These are phyloP conservation scores for Didymellaceae sp. DNA, from an alignment of 2,329 filamentous ascomycete genomes.

Conservation along the genomic window DNA sequence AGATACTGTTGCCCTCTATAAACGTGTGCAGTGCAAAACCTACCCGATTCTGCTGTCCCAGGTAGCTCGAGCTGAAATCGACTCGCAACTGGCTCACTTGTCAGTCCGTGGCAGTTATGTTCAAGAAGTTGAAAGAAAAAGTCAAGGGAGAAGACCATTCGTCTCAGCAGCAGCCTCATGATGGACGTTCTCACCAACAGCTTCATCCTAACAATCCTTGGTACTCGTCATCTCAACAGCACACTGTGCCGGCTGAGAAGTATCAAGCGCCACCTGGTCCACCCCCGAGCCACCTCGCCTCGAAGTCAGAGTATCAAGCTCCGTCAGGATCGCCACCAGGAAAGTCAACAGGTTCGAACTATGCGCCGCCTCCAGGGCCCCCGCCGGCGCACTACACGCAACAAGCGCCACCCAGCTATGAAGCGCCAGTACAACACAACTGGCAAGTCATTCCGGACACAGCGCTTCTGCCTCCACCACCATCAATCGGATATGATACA, in stretches of 20 bases:
- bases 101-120: too few species aligned
- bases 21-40: too few species aligned
- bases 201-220: conserved; percentile 35
- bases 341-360: conserved; percentile 20
- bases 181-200: conserved; percentile 30
- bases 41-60: too few species aligned
- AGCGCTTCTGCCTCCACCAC: conserved; percentile 74
- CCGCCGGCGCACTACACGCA: conserved; percentile 36
- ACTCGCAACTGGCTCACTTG: too few species aligned
- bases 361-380: conserved; percentile 38
- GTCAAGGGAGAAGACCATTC: conserved; percentile 36
- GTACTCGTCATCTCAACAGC: conserved; percentile 25
- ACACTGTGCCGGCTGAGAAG: conserved; percentile 28
- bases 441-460: conserved; percentile 78
- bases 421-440: conserved; percentile 68
- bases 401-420: conserved; percentile 45
- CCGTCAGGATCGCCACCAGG: conserved; percentile 29
- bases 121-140: conserved; percentile 47
- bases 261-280: conserved; percentile 41
- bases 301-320: conserved; percentile 20
- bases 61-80: too few species aligned
- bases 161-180: conserved; percentile 8
- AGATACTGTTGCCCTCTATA: too few species aligned
- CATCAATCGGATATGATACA: conserved; percentile 68
- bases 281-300: conserved; percentile 34